Evolutionary conservation across 208 protist species (phyloP), one percentile per base, ranked within the genome.

Genomic region (Wallacemonas collosoma): DNA sequence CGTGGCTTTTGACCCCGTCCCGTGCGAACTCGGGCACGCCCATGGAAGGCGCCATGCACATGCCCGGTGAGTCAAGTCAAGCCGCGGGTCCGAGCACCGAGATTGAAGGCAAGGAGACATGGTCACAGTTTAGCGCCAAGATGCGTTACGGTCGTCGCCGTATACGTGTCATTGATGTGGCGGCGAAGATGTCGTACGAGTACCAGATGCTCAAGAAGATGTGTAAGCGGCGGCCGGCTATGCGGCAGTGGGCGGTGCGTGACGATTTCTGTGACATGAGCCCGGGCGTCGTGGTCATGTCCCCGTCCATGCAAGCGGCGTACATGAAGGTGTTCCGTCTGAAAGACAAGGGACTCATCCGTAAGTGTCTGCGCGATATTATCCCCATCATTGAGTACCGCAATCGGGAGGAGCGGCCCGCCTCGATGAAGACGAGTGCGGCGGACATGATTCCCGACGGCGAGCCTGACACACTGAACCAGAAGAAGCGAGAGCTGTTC

Each of bases 131-230:
- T 60, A 83, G 83, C 43, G 75, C 85, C 43, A 91, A 92, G 76
- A 93, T 93, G 88, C 85, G 90, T 11, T 82, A 87, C 70, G 85
- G 86, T 9, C 81, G 88, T 3, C 85, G 90, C 15, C 90, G 90
- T 60, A 89, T 95, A 53, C 86, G 85, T 47, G 84, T 90, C 1
- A 96, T 98, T 72, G 94, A 96, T 60, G 77, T 95, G 8, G 94
- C 93, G 9, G 80, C 94, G 6, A 93, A 95, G 73, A 94, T 98
- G 79, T 89, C 89, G 41, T 98, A 97, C 81, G 94, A 98, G 74
- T 96, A 98, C 69, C 90, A 97, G 77, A 84, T 88, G 73, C 71
- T 96, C 9, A 93, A 94, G 75, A 94, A 91, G 72, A 93, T 93
- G 87, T 97, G 89, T 66, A 82, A 86, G 65, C 79, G 83, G 11